These are phyloP conservation scores for Fraxinus platypoda DNA, from an alignment of 305 asterid genomes.

Conservation along the genomic window DNA sequence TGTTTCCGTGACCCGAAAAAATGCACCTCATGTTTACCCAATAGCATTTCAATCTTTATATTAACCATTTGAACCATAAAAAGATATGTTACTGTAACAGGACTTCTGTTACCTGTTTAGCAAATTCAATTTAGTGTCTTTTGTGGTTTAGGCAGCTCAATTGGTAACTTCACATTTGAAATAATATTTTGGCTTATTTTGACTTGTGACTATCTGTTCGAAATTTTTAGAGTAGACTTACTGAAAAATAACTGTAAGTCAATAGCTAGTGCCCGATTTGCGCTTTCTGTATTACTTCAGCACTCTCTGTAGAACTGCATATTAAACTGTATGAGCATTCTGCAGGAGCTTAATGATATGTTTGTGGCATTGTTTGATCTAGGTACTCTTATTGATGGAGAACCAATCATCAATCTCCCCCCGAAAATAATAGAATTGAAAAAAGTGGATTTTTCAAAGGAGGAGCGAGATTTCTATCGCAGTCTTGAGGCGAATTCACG, in stretches of 20 bases:
- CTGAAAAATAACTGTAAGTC: not conserved
- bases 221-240: not conserved
- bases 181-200: not conserved
- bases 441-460: constrained; percentile 76
- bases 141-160: not conserved
- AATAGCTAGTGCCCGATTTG: not conserved
- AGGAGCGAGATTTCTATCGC: constrained; percentile 85
- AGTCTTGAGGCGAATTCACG: constrained; percentile 88
- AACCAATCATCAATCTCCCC: constrained; percentile 86
- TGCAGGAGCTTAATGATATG: constrained; percentile 23
- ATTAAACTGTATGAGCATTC: constrained; percentile 18
- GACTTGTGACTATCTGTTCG: not conserved
- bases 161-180: not conserved
- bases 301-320: constrained; percentile 15
- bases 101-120: not conserved
- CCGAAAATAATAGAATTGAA: constrained; percentile 74
- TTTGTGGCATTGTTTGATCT: constrained; percentile 24
- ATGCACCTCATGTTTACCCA: not conserved
- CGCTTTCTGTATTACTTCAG: constrained; percentile 11
- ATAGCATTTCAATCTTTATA: not conserved
- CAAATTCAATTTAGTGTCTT: not conserved
- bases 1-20: not conserved
- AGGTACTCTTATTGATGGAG: constrained; percentile 88
- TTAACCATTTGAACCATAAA: not conserved
- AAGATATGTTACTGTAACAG: not conserved